Base-by-base conservation (phyloP, 2,329 filamentous ascomycete species). In the Didymella pomorum region DNA sequence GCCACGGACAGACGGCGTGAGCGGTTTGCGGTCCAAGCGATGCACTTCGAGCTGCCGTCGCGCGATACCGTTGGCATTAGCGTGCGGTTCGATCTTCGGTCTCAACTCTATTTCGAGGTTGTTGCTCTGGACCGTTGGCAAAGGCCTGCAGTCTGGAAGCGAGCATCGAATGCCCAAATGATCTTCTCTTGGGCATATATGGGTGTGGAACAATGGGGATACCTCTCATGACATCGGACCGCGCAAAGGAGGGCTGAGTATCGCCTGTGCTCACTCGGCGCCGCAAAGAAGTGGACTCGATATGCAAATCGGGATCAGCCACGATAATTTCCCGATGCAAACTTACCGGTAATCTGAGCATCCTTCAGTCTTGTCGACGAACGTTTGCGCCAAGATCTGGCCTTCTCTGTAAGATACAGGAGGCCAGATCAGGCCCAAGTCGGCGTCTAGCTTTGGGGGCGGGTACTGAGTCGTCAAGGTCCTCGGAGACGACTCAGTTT, bases 51-150 rank as follows among this genome's bases (percentile, higher is more conserved):
- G 55, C 61, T 62, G 62, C 60, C 64, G 63, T 63, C 60, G 63
- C 63, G 66, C 64, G 61, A 64, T 67, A 59, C 65, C 65, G 64
- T 68, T 68, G 56, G 53, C 28, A 53, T 61, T 65, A 66, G 65
- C 63, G 55, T 63, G 49, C 53, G 48, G 60, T 51, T 59, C 53
- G 55, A 56, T 39, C 46, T 56, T 47, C 26, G 18, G 49, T 56
- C 47, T 37, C 48, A 56, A 60, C 52, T 56, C 46, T 58, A 58
- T 50, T 54, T 45, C 18, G 21, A 51, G 50, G 45, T 48, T 45
- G 41, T 54, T 33, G 46, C 45, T 54, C 56, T 58, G 56, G 56
- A 46, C 46, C 50, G 31, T 35, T 51, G 46, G 50, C 41, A 23
- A 35, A 20, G 33, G 25, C 41, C 56, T 58, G 50, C 39, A 58